phyloP scores from a whole-genome alignment of 352 stramenopile species.

The Phytophthora pseudosyringae region DNA sequence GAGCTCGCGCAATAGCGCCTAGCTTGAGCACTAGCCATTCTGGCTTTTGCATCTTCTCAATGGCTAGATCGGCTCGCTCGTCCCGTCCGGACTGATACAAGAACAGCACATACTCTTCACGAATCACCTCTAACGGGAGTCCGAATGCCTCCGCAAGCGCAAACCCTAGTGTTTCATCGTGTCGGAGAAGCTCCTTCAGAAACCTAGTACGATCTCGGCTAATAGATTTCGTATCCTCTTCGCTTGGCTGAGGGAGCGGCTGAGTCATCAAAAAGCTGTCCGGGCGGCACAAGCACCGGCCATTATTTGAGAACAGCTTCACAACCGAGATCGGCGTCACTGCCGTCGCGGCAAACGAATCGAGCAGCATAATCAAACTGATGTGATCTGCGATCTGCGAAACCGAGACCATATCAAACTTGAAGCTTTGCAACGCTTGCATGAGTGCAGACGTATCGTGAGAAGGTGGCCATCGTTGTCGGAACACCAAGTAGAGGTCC shows the following conservation, averaged over 20 bases:
- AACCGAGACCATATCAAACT: constrained; percentile 45
- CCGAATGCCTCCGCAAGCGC: constrained; percentile 75
- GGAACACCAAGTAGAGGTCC: constrained; percentile 55
- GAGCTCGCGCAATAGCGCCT: constrained; percentile 71
- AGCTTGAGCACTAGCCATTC: constrained; percentile 66
- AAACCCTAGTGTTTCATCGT: constrained; percentile 71
- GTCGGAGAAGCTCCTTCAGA: constrained; percentile 70
- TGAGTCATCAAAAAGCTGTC: constrained; percentile 57
- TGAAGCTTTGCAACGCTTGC: constrained; percentile 47
- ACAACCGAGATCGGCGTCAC: constrained; percentile 76
- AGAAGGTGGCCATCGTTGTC: constrained; percentile 63
- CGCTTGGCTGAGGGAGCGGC: constrained; percentile 9
- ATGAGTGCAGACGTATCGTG: constrained; percentile 57
- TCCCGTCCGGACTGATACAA: constrained; percentile 83
- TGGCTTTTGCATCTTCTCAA: constrained; percentile 76
- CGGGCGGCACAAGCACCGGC: constrained; percentile 57
- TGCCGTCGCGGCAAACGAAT: constrained; percentile 77
- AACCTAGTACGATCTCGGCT: constrained; percentile 67
- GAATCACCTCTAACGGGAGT: constrained; percentile 74
- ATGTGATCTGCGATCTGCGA: constrained; percentile 63
- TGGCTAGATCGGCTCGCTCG: constrained; percentile 66
- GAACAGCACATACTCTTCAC: constrained; percentile 82
- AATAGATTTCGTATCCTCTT: constrained; percentile 37
- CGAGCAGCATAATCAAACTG: constrained; percentile 79
- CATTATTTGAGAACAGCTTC: constrained; percentile 63